Conservation (phyloP, 495 filamentous ascomycete genomes). For the Penicillium waksmanii region DNA sequence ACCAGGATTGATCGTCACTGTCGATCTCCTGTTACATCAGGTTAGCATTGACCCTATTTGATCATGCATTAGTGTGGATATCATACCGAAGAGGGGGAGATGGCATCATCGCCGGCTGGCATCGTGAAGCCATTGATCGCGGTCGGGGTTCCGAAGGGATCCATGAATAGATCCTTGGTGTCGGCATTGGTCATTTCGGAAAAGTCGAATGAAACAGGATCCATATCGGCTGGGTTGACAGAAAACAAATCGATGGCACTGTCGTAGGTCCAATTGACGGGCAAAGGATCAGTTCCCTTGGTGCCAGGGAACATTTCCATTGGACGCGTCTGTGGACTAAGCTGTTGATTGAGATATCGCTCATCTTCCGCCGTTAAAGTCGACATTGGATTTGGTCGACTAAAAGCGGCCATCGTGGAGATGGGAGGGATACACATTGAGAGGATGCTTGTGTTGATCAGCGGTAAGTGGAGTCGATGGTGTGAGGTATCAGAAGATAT, state of each 20-base stretch:
- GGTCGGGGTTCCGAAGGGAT: constrained; percentile 36
- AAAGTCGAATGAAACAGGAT: constrained; percentile 41
- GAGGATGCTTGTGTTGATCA: constrained; percentile 17
- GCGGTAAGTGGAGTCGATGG: constrained; percentile 4
- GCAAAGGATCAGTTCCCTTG: constrained; percentile 37
- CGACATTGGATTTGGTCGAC: constrained; percentile 23
- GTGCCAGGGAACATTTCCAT: constrained; percentile 21
- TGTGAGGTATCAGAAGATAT: constrained; percentile 5
- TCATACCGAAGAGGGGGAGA: constrained; percentile 42
- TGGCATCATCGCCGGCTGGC: constrained; percentile 37
- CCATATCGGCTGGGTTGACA: constrained; percentile 41
- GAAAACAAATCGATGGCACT: constrained; percentile 47
- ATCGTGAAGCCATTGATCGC: constrained; percentile 45
- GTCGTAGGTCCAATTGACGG: constrained; percentile 50
- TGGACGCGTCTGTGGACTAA: constrained; percentile 30
- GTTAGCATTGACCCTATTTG: constrained; percentile 9
- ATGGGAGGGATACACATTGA: constrained; percentile 15
- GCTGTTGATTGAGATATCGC: constrained; percentile 29
- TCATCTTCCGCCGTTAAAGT: constrained; percentile 25
- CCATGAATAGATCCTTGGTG: constrained; percentile 42
- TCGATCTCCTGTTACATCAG: constrained; percentile 36
- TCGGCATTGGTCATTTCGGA: constrained; percentile 39
- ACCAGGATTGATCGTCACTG: constrained; percentile 49
- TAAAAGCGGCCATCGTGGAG: constrained; percentile 26
- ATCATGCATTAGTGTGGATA: neutral